phyloP scores from a whole-genome alignment of 352 stramenopile species.

The Phytophthora lateralis region DNA sequence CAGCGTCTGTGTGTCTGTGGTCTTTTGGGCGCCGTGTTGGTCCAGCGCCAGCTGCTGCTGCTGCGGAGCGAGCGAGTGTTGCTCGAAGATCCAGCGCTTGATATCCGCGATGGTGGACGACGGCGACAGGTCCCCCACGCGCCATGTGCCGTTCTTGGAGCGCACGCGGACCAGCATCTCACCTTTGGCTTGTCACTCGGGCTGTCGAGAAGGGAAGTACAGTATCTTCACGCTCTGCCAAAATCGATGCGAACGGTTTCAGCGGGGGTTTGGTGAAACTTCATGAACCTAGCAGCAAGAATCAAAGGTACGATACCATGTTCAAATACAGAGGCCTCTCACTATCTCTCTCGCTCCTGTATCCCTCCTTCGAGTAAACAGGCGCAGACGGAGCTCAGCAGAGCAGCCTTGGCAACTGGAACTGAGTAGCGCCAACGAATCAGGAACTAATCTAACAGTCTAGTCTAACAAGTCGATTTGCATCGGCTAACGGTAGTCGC shows the following conservation, averaged over 20 bases:
- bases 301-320: conserved; percentile 36
- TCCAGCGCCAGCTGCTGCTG: conserved; percentile 68
- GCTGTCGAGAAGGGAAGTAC: conserved; percentile 11
- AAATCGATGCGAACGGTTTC: conserved; percentile 6
- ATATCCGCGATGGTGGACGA: conserved; percentile 73
- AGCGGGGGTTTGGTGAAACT: conserved; percentile 11
- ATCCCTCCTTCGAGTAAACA: conserved; percentile 5
- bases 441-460: conserved; percentile 81
- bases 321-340: conserved; percentile 40
- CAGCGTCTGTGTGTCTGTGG: conserved; percentile 62
- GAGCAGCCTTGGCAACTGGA: conserved; percentile 39
- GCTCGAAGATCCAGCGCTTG: conserved; percentile 74
- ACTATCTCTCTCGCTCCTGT: conserved; percentile 14
- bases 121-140: conserved; percentile 65
- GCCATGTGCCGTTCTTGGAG: conserved; percentile 90
- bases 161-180: conserved; percentile 85
- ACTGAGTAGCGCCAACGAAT: conserved; percentile 83
- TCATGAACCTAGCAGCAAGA: background rate
- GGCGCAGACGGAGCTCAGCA: conserved; percentile 13
- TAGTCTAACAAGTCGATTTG: conserved; percentile 68
- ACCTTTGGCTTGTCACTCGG: conserved; percentile 1
- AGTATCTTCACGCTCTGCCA: conserved; percentile 4
- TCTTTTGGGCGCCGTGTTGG: conserved; percentile 40
- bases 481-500: conserved; percentile 24
- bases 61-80: conserved; percentile 65